Evolutionary conservation across 345 rosid genomes (phyloP).

Genomic region (Eutrema japonicum): DNA sequence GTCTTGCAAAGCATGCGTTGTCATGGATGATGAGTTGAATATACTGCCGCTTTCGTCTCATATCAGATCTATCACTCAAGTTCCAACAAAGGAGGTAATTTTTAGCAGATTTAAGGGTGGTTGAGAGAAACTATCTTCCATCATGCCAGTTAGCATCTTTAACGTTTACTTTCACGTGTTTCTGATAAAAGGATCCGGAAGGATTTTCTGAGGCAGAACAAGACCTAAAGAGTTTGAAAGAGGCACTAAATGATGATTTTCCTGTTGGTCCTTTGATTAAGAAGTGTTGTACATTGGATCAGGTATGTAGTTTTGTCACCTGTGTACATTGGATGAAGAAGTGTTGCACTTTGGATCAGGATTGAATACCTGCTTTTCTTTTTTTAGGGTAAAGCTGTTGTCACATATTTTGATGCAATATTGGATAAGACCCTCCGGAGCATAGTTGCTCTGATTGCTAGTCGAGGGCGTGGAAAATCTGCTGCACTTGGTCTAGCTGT

Average conservation of each 20-base stretch:
- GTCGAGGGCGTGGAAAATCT: conserved; percentile 99
- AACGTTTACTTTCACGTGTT: conserved; percentile 22
- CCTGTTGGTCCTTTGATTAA: conserved; percentile 92
- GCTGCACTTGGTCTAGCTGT: conserved; percentile 94
- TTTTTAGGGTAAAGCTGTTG: conserved; percentile 86
- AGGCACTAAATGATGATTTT: conserved; percentile 76
- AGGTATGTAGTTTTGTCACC: conserved; percentile 54
- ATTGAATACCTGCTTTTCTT: conserved; percentile 13
- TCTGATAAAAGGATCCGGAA: conserved; percentile 65
- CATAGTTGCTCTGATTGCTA: conserved; percentile 90
- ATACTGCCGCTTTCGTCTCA: conserved; percentile 93
- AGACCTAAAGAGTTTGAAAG: conserved; percentile 81
- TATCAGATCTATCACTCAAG: conserved; percentile 69
- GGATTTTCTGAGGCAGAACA: conserved; percentile 87
- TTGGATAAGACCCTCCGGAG: conserved; percentile 84
- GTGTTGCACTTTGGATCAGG: conserved; percentile 72
- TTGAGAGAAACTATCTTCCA: conserved; percentile 14
- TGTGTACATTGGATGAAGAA: conserved; percentile 49
- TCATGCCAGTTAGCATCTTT: conserved; percentile 12
- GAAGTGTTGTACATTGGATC: conserved; percentile 94
- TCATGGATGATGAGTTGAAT: conserved; percentile 95
- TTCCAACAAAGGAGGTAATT: conserved; percentile 70
- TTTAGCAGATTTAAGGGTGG: conserved; percentile 19
- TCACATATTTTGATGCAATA: conserved; percentile 88
- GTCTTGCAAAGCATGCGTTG: conserved; percentile 87